These are phyloP conservation scores for Lasiosphaeria hispida DNA, from an alignment of 495 filamentous ascomycete genomes.

Conservation along the genomic window DNA sequence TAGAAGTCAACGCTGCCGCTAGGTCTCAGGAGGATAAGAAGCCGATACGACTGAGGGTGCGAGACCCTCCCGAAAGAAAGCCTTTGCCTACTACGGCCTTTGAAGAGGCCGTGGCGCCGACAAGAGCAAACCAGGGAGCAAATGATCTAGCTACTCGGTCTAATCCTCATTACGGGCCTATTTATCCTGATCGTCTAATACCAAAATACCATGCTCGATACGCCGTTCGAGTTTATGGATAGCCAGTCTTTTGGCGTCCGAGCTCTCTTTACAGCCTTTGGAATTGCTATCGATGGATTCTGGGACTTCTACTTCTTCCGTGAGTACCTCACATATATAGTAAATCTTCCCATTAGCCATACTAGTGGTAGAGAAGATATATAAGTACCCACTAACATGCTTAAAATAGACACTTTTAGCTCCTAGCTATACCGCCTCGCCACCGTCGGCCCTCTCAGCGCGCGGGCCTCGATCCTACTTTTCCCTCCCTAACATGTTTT, in stretches of 20 bases:
- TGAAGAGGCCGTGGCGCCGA: too few relatives aligned
- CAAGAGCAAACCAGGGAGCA: neutral
- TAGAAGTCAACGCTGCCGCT: neutral
- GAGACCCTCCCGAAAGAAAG: neutral
- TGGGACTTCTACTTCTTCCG: slow-evolving; percentile 5
- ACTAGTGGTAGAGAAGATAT: too few relatives aligned
- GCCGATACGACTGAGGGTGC: neutral
- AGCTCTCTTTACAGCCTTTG: slow-evolving; percentile 40
- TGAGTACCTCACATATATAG: too few relatives aligned
- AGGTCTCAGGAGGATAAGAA: neutral
- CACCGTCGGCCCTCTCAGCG: too few relatives aligned
- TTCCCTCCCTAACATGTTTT: slow-evolving; percentile 4
- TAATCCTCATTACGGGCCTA: slow-evolving; percentile 31
- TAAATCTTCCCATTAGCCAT: too few relatives aligned
- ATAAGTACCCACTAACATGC: too few relatives aligned
- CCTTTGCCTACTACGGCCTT: too few relatives aligned
- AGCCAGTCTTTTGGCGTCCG: slow-evolving; percentile 41
- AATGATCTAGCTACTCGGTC: neutral
- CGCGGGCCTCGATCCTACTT: too few relatives aligned
- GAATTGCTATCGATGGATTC: slow-evolving; percentile 29
- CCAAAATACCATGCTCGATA: slow-evolving; percentile 31
- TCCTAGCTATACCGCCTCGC: neutral
- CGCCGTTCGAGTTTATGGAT: slow-evolving; percentile 44
- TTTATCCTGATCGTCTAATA: slow-evolving; percentile 41
- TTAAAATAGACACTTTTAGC: neutral